phyloP scores from a whole-genome alignment of 768 basidiomycete genomes.

The Leccinum longicurvipes region DNA sequence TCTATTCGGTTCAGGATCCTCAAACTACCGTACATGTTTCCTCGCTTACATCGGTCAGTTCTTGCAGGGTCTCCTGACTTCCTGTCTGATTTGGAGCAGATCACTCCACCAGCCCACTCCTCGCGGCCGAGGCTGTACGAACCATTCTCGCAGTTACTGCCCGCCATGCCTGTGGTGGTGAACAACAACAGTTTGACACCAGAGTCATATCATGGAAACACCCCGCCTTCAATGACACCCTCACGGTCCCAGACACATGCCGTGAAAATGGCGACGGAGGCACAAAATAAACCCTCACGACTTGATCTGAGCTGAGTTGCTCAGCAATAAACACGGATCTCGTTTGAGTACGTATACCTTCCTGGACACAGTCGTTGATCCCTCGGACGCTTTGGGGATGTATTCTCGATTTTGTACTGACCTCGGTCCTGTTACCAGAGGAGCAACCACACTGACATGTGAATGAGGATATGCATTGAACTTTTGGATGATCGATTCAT shows the following conservation, averaged over 20 bases:
- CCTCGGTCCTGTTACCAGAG: background rate
- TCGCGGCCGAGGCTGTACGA: conserved; percentile 39
- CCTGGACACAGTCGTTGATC: background rate
- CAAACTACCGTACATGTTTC: conserved; percentile 49
- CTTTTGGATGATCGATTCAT: background rate
- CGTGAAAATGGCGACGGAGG: conserved; percentile 14
- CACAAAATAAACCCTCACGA: conserved; percentile 14
- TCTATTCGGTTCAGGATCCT: conserved; percentile 63
- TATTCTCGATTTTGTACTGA: background rate
- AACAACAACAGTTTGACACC: conserved; percentile 47
- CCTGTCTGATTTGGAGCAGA: conserved; percentile 33
- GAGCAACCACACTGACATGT: background rate
- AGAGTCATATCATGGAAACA: conserved; percentile 57
- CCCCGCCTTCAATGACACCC: conserved; percentile 42
- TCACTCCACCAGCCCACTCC: conserved; percentile 45
- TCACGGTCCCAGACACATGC: conserved; percentile 10
- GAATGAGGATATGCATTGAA: background rate
- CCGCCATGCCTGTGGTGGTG: conserved; percentile 23
- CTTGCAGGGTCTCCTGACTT: background rate
- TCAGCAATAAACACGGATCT: background rate
- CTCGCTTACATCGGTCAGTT: conserved; percentile 48
- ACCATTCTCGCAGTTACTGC: conserved; percentile 35
- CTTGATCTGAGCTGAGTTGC: conserved; percentile 30
- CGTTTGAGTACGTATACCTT: background rate
- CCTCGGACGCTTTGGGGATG: background rate